Base-by-base conservation (phyloP, 495 filamentous ascomycete genomes). In the Friedmanniomyces endolithicus region DNA sequence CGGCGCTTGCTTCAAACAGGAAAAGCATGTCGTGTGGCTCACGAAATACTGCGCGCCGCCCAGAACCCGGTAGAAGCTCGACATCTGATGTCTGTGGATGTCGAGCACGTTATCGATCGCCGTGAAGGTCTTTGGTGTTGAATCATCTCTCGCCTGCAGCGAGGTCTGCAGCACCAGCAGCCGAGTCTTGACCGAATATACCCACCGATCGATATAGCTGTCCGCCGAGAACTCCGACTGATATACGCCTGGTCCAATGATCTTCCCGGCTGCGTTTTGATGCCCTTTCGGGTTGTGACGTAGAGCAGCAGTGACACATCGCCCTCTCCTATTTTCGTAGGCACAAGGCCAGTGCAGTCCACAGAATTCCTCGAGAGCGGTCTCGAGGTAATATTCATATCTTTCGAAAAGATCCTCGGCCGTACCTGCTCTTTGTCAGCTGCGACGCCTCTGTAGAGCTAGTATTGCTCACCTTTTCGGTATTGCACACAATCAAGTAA, bases 1-100 rank as follows among this genome's bases (percentile, higher is more conserved):
- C 0, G 78, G 73, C 0, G 71, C 56, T 27, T 73, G 71, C 20
- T 65, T 64, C 39, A 80, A 57, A 51, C 78, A 82, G 17, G 65
- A 74, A 16, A 79, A 75, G 53, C 78, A 82, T 2, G 66, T 70
- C 0, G 66, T 62, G 55, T 77, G 67, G 53, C 63, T 73, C n/a
- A 62, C 35, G 44, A 64, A 65, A 6, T 52, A 0, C n/a, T 1
- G 51, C 37, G 39, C 16, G 16, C 8, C 53, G 11, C 54, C 35
- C 8, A 50, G 20, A 25, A 12, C 63, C 7, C 50, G 22, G 48
- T 55, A 59, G 16, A 47, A 25, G 35, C 64, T 67, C 39, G 67
- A 70, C 0, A 24, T 29, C 12, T 31, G 33, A 20, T 70, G 61
- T 0, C 65, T 48, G 11, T 58, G n/a, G n/a, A 56, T 50, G n/a